Evolutionary conservation across 768 basidiomycete species (phyloP).

Genomic region (Panellus pusillus): DNA sequence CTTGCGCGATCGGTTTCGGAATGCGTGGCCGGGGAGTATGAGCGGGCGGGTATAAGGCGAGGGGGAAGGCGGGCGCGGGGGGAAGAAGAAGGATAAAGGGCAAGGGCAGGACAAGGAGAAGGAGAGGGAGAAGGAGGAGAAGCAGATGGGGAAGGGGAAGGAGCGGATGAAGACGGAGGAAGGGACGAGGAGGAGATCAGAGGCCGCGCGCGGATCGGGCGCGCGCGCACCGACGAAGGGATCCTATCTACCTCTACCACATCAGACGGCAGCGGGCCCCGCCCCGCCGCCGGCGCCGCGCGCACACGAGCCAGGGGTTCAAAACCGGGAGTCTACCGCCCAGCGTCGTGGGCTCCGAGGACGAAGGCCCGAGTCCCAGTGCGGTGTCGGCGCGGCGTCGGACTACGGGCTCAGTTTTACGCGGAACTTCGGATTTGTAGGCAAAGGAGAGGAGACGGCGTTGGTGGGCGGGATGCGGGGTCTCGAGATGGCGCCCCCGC

Average conservation of each 20-base stretch:
- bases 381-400: conserved; percentile 27
- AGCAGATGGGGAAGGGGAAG: conserved; percentile 5
- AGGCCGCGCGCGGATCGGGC: conserved; percentile 8
- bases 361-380: conserved; percentile 76
- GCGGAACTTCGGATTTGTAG: neutral
- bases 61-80: conserved; percentile 33
- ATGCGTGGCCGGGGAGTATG: conserved; percentile 85
- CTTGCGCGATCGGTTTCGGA: conserved; percentile 81
- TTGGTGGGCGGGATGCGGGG: conserved; percentile 21
- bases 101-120: neutral
- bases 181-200: conserved; percentile 9
- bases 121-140: neutral
- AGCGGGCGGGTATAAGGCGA: conserved; percentile 87
- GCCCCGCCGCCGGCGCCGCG: conserved; percentile 58
- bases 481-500: conserved; percentile 9
- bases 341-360: conserved; percentile 71
- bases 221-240: conserved; percentile 16
- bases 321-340: conserved; percentile 83
- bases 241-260: neutral
- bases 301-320: conserved; percentile 66
- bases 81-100: conserved; percentile 42
- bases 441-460: conserved; percentile 17
- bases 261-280: conserved; percentile 48
- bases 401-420: neutral
- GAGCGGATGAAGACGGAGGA: neutral